Evolutionary conservation across 2,329 filamentous ascomycete genomes (phyloP), one percentile per base, ranked within the genome.

Genomic region (Colletotrichum echinochloae): DNA sequence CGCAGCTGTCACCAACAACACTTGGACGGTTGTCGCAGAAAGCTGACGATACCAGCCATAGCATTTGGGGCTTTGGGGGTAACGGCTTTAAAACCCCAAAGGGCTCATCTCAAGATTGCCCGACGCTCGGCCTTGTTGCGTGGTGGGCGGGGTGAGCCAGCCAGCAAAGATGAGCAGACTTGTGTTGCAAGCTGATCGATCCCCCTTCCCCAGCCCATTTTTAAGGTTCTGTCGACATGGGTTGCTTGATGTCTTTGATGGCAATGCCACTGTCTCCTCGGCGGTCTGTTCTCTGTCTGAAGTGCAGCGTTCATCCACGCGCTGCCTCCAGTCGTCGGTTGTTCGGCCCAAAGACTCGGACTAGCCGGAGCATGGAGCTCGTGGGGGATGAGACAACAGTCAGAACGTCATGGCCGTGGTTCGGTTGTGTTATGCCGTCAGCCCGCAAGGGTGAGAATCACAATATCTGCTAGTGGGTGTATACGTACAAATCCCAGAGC

Each of bases 191-290:
- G 46, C 23, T 14, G 16, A 37, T 20, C n/a, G n/a, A n/a, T n/a
- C n/a, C 28, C 56, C 30, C 52, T 56, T 28, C 37, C 23, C 23
- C 26, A 41, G 18, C 7, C 16, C 51, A 16, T 60, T 39, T 66
- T 60, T 60, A 71, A 71, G 49, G 69, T 69, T 71, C 33, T 69
- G 26, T 48, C 48, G 55, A 70, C 59, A 63, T 33, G 69, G 65
- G 65, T 60, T 65, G 65, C 65, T 65, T 69, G 65, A 48, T 54
- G 55, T 52, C 20, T 70, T 56, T 44, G 46, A 52, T 48, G 46
- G 65, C 60, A 46, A 60, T 49, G 65, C 60, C 69, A 70, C 69
- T 55, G 65, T 54, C 28, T 66, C 37, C 30, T 49, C 7, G n/a
- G 65, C n/a, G 65, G 65, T 65, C 69, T 56, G 69, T 63, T 60